Evolutionary conservation across 164 flowering plant genomes (phyloP).

Genomic region (Platanus orientalis): DNA sequence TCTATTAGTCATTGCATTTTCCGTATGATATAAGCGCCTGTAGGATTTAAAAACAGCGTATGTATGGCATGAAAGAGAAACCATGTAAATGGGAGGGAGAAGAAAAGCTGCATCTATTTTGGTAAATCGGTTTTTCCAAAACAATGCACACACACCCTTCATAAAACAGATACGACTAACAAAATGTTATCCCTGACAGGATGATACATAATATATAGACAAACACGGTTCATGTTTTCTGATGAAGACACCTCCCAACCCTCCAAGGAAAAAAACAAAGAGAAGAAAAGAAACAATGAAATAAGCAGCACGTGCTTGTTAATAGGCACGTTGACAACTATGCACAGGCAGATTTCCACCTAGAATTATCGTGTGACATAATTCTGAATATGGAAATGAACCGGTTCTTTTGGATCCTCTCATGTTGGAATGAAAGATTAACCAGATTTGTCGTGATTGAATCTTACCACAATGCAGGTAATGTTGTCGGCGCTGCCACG

Average conservation of each 20-base stretch:
- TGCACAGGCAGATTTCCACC: constrained; percentile 9
- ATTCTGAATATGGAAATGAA: background rate
- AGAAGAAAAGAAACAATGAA: background rate
- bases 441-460: constrained; percentile 48
- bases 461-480: constrained; percentile 90
- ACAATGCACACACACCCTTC: background rate
- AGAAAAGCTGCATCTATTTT: no score
- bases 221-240: background rate
- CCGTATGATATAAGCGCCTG: no score
- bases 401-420: background rate
- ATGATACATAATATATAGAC: background rate
- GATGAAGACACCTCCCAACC: no score
- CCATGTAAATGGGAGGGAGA: no score
- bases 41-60: no score
- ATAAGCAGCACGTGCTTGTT: constrained; percentile 1
- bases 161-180: background rate
- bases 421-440: background rate
- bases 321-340: constrained; percentile 9
- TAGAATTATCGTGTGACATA: background rate
- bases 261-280: background rate
- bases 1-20: no score
- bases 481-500: constrained; percentile 98
- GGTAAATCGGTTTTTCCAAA: no score
- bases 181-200: background rate
- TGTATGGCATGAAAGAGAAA: no score